phyloP scores from a whole-genome alignment of 2,329 filamentous ascomycete species.

The Teratosphaeria gauchensis region DNA sequence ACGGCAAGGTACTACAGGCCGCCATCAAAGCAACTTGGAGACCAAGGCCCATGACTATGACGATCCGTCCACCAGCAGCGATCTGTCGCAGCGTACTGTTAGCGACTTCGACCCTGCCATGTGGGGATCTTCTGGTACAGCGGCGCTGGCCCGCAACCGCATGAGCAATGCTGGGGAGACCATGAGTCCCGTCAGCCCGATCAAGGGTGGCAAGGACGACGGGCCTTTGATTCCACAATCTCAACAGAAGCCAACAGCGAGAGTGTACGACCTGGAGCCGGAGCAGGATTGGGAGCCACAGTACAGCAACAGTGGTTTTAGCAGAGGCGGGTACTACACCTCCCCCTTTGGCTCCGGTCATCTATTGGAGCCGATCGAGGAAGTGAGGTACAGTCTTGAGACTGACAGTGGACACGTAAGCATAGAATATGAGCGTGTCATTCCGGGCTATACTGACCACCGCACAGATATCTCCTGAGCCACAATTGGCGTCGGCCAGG shows the following conservation, averaged over 20 bases:
- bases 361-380: conserved; percentile 41
- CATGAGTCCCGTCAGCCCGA: conserved; percentile 25
- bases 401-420: conserved; percentile 30
- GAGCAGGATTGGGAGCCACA: conserved; percentile 20
- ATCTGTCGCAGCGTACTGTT: conserved; percentile 23
- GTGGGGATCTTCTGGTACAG: conserved; percentile 35
- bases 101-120: conserved; percentile 36
- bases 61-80: conserved; percentile 22
- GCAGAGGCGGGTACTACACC: conserved; percentile 24
- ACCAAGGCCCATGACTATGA: conserved; percentile 50
- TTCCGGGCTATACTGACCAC: background rate
- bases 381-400: conserved; percentile 41
- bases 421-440: conserved; percentile 1
- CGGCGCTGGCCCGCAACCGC: conserved; percentile 23
- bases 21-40: conserved; percentile 65
- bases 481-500: conserved; percentile 16
- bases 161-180: conserved; percentile 16
- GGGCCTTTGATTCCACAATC: conserved; percentile 47
- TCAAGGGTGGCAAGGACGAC: conserved; percentile 37
- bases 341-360: conserved; percentile 29
- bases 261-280: conserved; percentile 13
- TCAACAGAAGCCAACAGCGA: conserved; percentile 12
- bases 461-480: conserved; percentile 20
- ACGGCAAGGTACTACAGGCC: conserved; percentile 60
- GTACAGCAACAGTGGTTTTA: conserved; percentile 27